Evolutionary conservation across 768 basidiomycete genomes (phyloP).

Genomic region (Suillus luteus): DNA sequence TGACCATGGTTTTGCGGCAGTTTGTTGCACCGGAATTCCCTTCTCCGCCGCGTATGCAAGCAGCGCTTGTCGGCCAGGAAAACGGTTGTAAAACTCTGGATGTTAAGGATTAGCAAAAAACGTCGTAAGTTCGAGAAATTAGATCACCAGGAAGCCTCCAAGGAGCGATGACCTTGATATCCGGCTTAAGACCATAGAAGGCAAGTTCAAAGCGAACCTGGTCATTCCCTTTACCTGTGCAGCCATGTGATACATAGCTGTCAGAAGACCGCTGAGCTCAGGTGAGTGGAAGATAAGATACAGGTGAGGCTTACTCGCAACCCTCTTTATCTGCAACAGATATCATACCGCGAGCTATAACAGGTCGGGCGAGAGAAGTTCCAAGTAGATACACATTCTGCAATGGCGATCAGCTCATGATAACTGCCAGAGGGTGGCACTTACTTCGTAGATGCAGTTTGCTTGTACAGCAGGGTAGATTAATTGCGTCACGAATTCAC

Average conservation of each 20-base stretch:
- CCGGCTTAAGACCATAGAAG: constrained; percentile 95
- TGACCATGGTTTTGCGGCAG: constrained; percentile 97
- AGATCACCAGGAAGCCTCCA: constrained; percentile 89
- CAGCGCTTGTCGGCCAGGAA: constrained; percentile 59
- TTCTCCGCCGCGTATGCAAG: constrained; percentile 88
- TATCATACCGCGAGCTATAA: constrained; percentile 99
- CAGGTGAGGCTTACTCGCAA: constrained; percentile 76
- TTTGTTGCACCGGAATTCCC: constrained; percentile 79
- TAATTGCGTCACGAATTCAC: constrained; percentile 93
- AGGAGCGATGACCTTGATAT: constrained; percentile 98
- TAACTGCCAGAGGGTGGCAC: constrained; percentile 14
- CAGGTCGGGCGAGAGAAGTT: constrained; percentile 96
- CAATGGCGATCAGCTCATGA: background rate
- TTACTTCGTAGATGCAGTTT: constrained; percentile 97
- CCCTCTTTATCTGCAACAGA: constrained; percentile 85
- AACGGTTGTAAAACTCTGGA: constrained; percentile 57
- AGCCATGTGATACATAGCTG: constrained; percentile 96
- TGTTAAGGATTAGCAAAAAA: background rate
- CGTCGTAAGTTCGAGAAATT: background rate
- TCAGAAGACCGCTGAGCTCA: background rate
- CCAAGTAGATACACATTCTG: constrained; percentile 97
- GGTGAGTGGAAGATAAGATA: background rate
- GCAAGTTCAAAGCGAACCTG: constrained; percentile 99
- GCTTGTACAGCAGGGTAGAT: constrained; percentile 99
- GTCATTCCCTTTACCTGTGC: constrained; percentile 99